These are phyloP conservation scores for Botryococcus braunii DNA, from an alignment of 163 green algal genomes.

Conservation along the genomic window DNA sequence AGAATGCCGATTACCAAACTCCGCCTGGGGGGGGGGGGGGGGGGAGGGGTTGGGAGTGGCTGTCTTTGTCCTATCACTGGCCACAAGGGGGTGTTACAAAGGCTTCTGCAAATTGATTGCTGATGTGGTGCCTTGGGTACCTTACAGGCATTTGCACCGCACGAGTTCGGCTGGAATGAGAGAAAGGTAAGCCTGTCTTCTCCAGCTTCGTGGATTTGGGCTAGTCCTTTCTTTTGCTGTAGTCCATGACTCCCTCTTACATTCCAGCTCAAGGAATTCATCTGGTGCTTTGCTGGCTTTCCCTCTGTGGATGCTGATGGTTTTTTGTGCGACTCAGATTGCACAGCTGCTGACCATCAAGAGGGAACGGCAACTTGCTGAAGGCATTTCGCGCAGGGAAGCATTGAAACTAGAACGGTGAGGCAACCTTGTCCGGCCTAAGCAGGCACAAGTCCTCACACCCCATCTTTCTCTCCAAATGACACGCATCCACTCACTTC, in stretches of 20 bases:
- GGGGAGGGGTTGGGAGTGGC: background rate
- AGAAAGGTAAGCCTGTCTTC: constrained; percentile 22
- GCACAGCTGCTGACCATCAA: constrained; percentile 47
- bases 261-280: too few species aligned
- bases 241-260: too few species aligned
- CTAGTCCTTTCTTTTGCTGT: too few species aligned
- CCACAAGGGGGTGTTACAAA: background rate
- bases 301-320: too few species aligned
- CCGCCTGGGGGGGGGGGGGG: background rate
- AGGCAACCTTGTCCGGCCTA: too few species aligned
- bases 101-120: background rate
- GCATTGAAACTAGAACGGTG: too few species aligned
- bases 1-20: constrained; percentile 18
- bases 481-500: too few species aligned
- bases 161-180: constrained; percentile 31
- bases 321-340: constrained; percentile 14
- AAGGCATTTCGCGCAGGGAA: constrained; percentile 36
- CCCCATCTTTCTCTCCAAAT: too few species aligned
- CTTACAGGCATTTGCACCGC: constrained; percentile 36
- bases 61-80: background rate
- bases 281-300: too few species aligned
- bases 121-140: background rate
- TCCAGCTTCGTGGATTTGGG: too few species aligned
- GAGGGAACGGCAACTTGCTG: constrained; percentile 35
- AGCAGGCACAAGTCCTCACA: too few species aligned